Evolutionary conservation across 345 rosid genomes (phyloP), one percentile per base, ranked within the genome.

Genomic region (Citrus reticulata): DNA sequence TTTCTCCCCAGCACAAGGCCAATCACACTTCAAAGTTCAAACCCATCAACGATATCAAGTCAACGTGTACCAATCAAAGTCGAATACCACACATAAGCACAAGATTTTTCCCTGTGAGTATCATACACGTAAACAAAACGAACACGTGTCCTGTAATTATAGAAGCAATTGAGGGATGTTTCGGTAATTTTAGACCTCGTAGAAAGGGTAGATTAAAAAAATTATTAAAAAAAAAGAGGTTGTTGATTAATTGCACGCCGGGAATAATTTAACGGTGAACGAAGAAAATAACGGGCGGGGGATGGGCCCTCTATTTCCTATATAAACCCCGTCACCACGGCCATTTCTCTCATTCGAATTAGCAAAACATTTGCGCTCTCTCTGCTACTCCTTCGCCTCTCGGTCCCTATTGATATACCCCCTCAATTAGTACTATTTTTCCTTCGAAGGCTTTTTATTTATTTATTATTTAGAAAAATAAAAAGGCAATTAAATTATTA

Each of bases 281-380:
- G 81, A 87, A 80, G 83, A 71, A 67, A 73, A 83, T n/a, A 70
- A 77, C 83, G 85, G 83, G 77, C 86, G 86, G 83, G 77, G 62
- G 72, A 32, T 74, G 77, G 85, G 49, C 77, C 80, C 83, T 78
- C 74, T 77, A 82, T 86, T 88, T 84, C 88, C 91, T 90, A 90
- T 90, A 90, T 90, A 90, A 82, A 80, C 76, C 83, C 83, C 88
- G 22, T 72, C 37, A 37, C 72, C 83, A 74, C 54, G 17, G 42
- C 57, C 66, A 22, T 46, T 34, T 64, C 75, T 68, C 68, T 27
- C 67, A 77, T 69, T 63, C 16, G 62, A 22, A 70, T 60, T 58
- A 30, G 27, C 58, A 5, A 35, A 57, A 73, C 86, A 72, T 68
- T 71, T 68, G 14, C 73, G 46, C 76, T 67, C 60, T 54, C 80